Base-by-base conservation (phyloP, 768 basidiomycete species). In the Termitomyces bulborhizus region DNA sequence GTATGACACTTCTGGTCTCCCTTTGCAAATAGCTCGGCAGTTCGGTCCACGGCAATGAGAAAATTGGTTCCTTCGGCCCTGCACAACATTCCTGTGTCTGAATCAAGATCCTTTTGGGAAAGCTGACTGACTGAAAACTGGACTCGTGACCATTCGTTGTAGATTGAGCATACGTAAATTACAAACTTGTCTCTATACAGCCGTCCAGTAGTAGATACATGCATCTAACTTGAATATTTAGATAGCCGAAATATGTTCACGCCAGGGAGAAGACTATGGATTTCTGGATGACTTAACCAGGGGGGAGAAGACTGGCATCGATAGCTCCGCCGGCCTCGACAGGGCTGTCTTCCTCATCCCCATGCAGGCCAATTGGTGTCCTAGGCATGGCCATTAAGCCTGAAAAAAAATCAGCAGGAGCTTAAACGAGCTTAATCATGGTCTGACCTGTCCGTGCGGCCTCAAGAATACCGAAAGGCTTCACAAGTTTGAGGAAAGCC, bases 351-450 rank as follows among this genome's bases (percentile, higher is more conserved):
- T 63, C 64, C 24, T 78, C 81, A 26, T 73, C 70, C 4, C 67
- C 68, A 5, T 63, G 55, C 4, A 62, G 67, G 15, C 81, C 68
- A 64, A 98, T 89, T 2, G 96, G 95, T 5, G 97, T 97, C 57
- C 97, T 83, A 4, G 97, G 97, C 90, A 99, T 97, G 6, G 91
- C 95, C 96, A 99, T 99, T 39, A 91, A 73, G 66, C 95, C 95
- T 96, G 58, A 13, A 34, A 49, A 50, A 53, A 18, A 26, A 42
- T 58, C 27, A 59, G 55, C 29, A 24, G 12, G 46, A 42, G 34
- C 32, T 16, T 31, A 29, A 31, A 46, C 26, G 50, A 43, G 18
- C 29, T 51, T n/a, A 41, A 32, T 58, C 13, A 57, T 16, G 49
- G 56, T 34, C 9, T 55, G 58, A 95, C 95, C 96, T 34, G 93